Evolutionary conservation across 306 rosid genomes (phyloP).

Genomic region (Inga leiocalycina): DNA sequence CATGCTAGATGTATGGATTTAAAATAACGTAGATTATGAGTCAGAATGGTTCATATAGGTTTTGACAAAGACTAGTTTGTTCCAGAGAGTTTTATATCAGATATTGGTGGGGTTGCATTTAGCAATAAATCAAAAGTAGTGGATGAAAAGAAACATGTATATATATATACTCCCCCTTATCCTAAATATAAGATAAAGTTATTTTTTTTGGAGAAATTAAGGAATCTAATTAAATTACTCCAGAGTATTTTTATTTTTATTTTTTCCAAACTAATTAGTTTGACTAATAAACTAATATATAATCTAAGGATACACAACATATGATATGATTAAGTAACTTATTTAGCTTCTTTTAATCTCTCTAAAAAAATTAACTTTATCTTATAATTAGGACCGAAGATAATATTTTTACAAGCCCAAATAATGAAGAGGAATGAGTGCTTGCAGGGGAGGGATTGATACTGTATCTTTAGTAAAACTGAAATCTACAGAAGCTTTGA

Average conservation of each 20-base stretch:
- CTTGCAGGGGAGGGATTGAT: not conserved
- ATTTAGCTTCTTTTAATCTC: no score
- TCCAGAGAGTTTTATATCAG: not conserved
- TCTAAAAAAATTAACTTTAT: no score
- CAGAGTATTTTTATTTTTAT: no score
- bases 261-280: no score
- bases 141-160: not conserved
- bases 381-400: no score
- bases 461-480: not conserved
- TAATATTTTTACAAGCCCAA: not conserved
- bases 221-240: no score
- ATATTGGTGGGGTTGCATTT: constrained; percentile 5
- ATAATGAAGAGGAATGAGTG: not conserved
- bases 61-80: constrained; percentile 24
- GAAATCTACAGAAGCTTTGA: not conserved
- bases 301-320: no score
- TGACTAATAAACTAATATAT: no score
- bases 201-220: no score
- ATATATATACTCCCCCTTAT: no score
- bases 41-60: constrained; percentile 16
- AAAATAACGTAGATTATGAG: constrained; percentile 3
- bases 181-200: no score
- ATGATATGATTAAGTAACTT: no score
- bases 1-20: not conserved
- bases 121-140: not conserved